These are phyloP conservation scores for Phytopythium chamaehyphon DNA, from an alignment of 352 stramenopile genomes.

Conservation along the genomic window DNA sequence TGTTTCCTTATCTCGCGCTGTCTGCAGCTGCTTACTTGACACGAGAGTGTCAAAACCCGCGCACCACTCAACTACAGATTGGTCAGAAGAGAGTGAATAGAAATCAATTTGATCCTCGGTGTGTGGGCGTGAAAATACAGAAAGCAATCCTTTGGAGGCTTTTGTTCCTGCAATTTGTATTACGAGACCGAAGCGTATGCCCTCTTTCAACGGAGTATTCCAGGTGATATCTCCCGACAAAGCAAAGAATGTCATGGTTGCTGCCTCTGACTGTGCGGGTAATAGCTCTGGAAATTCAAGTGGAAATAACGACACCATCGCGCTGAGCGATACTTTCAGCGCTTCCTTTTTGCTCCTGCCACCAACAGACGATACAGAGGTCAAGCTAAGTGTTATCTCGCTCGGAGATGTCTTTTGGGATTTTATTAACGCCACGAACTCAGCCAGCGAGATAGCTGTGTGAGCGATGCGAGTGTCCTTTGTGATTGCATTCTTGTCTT, in stretches of 20 bases:
- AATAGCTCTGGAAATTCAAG: background rate
- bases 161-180: background rate
- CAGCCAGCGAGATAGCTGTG: background rate
- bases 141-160: background rate
- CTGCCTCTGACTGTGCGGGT: constrained; percentile 2
- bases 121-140: background rate
- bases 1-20: constrained; percentile 27
- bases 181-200: background rate
- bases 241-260: constrained; percentile 2
- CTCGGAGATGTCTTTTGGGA: background rate
- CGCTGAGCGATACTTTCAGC: background rate
- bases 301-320: background rate
- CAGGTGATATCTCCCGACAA: background rate
- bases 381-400: background rate
- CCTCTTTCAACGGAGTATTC: background rate
- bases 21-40: constrained; percentile 15
- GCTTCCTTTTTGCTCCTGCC: background rate
- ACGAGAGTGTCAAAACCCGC: constrained; percentile 13
- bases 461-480: constrained; percentile 27
- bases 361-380: background rate
- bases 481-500: constrained; percentile 47
- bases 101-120: constrained; percentile 3
- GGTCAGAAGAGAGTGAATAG: background rate
- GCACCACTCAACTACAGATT: constrained; percentile 16
- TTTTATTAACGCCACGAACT: background rate